phyloP scores from a whole-genome alignment of 768 basidiomycete genomes.

The Psilocybe subaeruginosa region DNA sequence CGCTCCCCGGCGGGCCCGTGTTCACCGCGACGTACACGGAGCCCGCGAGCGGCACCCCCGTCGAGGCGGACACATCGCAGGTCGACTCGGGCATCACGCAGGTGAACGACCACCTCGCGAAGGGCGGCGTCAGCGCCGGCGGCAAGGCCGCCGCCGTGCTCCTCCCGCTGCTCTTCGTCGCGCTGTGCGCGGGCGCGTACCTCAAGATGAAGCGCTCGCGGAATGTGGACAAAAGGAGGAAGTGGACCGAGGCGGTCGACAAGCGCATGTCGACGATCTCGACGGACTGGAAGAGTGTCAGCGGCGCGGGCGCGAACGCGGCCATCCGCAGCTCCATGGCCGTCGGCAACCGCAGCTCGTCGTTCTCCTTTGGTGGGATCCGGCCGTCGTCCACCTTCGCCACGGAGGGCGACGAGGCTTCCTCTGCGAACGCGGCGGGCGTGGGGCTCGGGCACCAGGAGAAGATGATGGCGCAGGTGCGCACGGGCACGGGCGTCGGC shows the following conservation, averaged over 20 bases:
- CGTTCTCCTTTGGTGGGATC: conserved; percentile 63
- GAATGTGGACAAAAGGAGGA: conserved; percentile 52
- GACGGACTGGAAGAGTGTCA: conserved; percentile 76
- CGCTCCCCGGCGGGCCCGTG: conserved; percentile 67
- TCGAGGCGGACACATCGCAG: conserved; percentile 43
- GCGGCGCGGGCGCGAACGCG: conserved; percentile 68
- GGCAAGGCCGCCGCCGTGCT: conserved; percentile 67
- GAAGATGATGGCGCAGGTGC: conserved; percentile 44
- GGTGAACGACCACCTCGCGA: conserved; percentile 40
- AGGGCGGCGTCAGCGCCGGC: conserved; percentile 46
- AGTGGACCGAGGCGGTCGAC: conserved; percentile 71
- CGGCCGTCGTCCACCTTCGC: conserved; percentile 48
- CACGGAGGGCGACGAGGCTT: conserved; percentile 39
- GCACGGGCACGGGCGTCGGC: conserved; percentile 51
- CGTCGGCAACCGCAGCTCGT: conserved; percentile 42
- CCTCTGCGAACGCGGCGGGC: conserved; percentile 30
- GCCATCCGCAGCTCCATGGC: conserved; percentile 76
- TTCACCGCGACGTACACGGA: conserved; percentile 65
- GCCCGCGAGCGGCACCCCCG: conserved; percentile 36
- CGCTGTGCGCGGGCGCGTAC: conserved; percentile 45
- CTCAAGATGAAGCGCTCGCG: conserved; percentile 55
- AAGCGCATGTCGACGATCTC: conserved; percentile 85
- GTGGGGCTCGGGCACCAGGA: neutral
- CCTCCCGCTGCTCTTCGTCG: conserved; percentile 59
- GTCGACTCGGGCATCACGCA: conserved; percentile 36